These are phyloP conservation scores for Geranium rotundifolium DNA, from an alignment of 345 rosid genomes.

Conservation along the genomic window DNA sequence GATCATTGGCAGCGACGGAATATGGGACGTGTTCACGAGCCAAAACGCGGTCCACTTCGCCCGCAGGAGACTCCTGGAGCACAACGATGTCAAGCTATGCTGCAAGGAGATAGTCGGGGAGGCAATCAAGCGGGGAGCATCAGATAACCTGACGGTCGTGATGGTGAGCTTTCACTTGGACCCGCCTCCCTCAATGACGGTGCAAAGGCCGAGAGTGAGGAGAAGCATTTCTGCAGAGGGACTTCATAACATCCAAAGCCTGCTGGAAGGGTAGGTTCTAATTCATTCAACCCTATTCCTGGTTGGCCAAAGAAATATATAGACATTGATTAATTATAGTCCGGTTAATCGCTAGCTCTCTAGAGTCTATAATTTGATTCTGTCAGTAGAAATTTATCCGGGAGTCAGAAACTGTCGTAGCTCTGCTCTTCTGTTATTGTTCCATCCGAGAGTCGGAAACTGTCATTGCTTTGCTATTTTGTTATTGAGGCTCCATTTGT, in stretches of 20 bases:
- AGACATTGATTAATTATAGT: no score
- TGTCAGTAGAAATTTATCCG: no score
- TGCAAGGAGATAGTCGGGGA: conserved; percentile 66
- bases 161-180: conserved; percentile 56
- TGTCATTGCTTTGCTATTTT: no score
- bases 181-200: conserved; percentile 38
- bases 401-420: no score
- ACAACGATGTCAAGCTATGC: conserved; percentile 56
- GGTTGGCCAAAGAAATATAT: no score
- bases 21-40: conserved; percentile 77
- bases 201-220: conserved; percentile 32
- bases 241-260: conserved; percentile 29
- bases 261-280: conserved; percentile 19
- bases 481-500: no score
- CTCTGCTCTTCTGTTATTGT: no score
- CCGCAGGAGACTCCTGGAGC: conserved; percentile 57
- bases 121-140: conserved; percentile 52
- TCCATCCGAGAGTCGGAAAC: no score
- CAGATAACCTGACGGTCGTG: conserved; percentile 66
- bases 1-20: conserved; percentile 68
- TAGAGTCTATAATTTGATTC: no score
- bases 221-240: conserved; percentile 73
- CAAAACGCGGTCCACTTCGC: conserved; percentile 72
- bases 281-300: not conserved
- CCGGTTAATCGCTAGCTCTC: no score